A percentile compares a stretch with the other conserved stretches of the same genome.
Evolutionary conservation across 2,329 filamentous ascomycete genomes (phyloP).

Genomic region (Aspergillus sp.): DNA sequence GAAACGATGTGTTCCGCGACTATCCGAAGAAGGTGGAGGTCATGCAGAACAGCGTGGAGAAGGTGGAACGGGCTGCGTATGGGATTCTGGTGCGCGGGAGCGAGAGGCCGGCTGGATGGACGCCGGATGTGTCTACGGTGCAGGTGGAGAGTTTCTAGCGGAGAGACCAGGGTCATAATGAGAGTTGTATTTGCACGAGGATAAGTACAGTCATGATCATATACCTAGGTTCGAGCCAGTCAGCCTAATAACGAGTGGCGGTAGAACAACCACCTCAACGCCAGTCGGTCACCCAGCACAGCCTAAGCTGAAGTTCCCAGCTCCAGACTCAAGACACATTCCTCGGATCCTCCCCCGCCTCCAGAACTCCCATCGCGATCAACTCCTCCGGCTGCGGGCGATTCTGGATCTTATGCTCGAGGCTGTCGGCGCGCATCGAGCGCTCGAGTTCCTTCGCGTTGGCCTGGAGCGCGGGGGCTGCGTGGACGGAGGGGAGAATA

Average conservation of each 20-base stretch:
- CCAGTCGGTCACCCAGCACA: no score
- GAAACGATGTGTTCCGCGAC: constrained; percentile 49
- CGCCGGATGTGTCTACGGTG: constrained; percentile 59
- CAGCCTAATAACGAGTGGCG: no score
- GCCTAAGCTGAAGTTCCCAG: no score
- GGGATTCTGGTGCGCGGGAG: constrained; percentile 77
- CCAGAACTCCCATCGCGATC: constrained; percentile 69
- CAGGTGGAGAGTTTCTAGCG: constrained; percentile 23
- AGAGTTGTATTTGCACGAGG: no score
- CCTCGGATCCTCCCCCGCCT: constrained; percentile 47
- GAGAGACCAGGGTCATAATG: no score
- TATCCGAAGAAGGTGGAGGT: constrained; percentile 73
- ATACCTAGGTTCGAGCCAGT: no score
- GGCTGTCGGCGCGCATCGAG: constrained; percentile 74
- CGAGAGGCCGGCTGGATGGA: constrained; percentile 85
- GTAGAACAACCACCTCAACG: no score
- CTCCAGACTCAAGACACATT: no score
- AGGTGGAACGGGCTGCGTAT: constrained; percentile 87
- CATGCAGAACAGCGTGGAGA: constrained; percentile 80
- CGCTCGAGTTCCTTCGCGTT: constrained; percentile 77
- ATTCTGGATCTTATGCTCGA: constrained; percentile 78
- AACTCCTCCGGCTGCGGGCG: constrained; percentile 68
- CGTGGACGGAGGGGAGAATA: constrained; percentile 70
- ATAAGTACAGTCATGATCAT: no score
- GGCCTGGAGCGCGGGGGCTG: constrained; percentile 68